Evolutionary conservation across 2,329 filamentous ascomycete genomes (phyloP).

Genomic region (Claviceps purpurea): DNA sequence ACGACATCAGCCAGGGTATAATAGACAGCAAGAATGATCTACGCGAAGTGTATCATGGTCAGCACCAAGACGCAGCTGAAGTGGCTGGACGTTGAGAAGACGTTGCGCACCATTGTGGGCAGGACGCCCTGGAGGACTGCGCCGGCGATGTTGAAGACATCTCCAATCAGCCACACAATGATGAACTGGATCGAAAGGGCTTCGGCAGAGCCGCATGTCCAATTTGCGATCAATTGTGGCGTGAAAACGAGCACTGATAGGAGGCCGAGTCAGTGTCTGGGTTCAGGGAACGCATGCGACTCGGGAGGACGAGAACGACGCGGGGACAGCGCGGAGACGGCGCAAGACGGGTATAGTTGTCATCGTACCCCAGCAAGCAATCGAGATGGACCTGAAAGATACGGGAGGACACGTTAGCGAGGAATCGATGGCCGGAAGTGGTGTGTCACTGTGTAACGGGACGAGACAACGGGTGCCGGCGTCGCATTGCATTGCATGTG

Average conservation of each 20-base stretch:
- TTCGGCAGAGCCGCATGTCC: constrained; percentile 70
- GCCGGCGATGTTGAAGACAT: constrained; percentile 95
- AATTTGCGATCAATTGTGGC: constrained; percentile 93
- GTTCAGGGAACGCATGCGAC: not conserved
- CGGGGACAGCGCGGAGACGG: no score
- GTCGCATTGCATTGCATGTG: no score
- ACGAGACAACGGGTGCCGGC: no score
- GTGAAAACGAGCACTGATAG: constrained; percentile 75
- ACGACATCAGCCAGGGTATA: constrained; percentile 89
- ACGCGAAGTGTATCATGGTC: not conserved
- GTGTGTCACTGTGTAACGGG: no score
- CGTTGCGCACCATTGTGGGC: constrained; percentile 62
- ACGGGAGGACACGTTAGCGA: not conserved
- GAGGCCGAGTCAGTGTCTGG: not conserved
- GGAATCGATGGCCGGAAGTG: not conserved
- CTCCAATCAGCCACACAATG: constrained; percentile 81
- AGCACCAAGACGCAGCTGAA: not conserved
- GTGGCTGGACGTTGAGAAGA: not conserved
- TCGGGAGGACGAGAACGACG: no score
- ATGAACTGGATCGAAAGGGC: constrained; percentile 86
- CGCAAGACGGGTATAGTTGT: no score
- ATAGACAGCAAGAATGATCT: constrained; percentile 84
- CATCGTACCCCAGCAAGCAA: constrained; percentile 65
- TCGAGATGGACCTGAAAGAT: constrained; percentile 65
- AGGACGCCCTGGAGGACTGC: constrained; percentile 81